Evolutionary conservation across 352 stramenopile genomes (phyloP), one percentile per base, ranked within the genome.

Genomic region (Phytophthora colocasiae): DNA sequence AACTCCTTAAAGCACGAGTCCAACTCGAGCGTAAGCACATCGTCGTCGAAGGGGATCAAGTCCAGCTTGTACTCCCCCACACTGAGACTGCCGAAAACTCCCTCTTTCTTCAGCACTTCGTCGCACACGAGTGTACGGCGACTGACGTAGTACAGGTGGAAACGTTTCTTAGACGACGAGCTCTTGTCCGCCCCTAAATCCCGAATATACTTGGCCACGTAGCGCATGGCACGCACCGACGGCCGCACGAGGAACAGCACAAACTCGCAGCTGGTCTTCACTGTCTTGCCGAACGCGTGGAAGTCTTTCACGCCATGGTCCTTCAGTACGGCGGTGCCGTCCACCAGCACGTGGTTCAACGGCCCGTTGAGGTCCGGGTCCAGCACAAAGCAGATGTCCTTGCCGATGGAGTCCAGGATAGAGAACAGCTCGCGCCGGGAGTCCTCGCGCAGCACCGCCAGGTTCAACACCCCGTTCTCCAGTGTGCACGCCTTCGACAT

Each of bases 41-140:
- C 97, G 49, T 94, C 93, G 73, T 99, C 97, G 19, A 98, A 88
- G 2, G 97, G 96, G 58, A 99, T 97, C 9, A 99, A 77, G 78
- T 99, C 96, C 27, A 99, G 83, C 38, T 90, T 91, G 77, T 97
- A 96, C 57, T 98, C 91, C 41, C 86, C 87, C 26, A 98, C 83
- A 48, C 87, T 92, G 17, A 97, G 69, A 44, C 84, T 91, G 15
- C 87, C 84, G 58, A 96, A 92, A n/a, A 96, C 90, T 17, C 76
- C 79, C 49, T 94, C 89, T 47, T 98, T 97, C 73, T 96, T 94
- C 2, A 98, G 69, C 45, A 96, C 82, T 71, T 98, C 91, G 70
- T 97, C 89, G 57, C 93, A 97, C 41, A 96, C 83, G 26, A 97
- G 78, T 61, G 91, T 97, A n/a, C 87, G 87, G 60, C 91, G 87